Percentiles rank a stretch among this genome's conserved stretches.
Conservation (phyloP, 345 rosid genomes). For the Pelargonium nanum region DNA sequence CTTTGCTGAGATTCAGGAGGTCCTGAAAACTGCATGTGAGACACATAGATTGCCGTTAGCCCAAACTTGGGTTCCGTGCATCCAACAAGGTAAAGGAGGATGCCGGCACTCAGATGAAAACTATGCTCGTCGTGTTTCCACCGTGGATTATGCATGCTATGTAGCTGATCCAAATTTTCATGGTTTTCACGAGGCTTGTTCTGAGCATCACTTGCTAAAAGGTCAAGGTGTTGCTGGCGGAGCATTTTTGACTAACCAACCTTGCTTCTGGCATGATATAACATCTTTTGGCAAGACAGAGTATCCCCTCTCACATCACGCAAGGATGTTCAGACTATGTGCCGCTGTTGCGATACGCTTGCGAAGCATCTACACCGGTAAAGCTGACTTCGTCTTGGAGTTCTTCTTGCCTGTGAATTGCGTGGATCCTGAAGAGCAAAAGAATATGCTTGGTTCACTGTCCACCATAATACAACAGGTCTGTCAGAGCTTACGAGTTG, state of each 20-base stretch:
- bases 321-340: constrained; percentile 60
- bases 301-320: constrained; percentile 96
- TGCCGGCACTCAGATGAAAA: constrained; percentile 71
- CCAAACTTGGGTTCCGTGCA: constrained; percentile 78
- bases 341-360: constrained; percentile 85
- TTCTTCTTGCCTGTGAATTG: constrained; percentile 81
- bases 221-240: constrained; percentile 85
- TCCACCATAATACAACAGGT: constrained; percentile 60
- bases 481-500: constrained; percentile 61
- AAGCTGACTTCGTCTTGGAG: constrained; percentile 75
- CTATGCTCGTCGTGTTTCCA: constrained; percentile 59
- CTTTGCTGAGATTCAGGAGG: constrained; percentile 63
- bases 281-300: constrained; percentile 46
- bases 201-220: constrained; percentile 84
- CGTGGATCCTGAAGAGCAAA: constrained; percentile 46
- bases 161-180: constrained; percentile 42
- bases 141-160: constrained; percentile 67
- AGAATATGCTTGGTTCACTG: constrained; percentile 55
- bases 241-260: constrained; percentile 82
- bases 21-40: constrained; percentile 65
- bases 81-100: constrained; percentile 69
- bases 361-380: constrained; percentile 54
- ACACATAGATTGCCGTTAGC: constrained; percentile 73
- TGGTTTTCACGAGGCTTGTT: constrained; percentile 81
- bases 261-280: constrained; percentile 72